A percentile compares a stretch with the other conserved stretches of the same genome.
Evolutionary conservation across 2,329 filamentous ascomycete species (phyloP).

Genomic region (Penicillium sp.): DNA sequence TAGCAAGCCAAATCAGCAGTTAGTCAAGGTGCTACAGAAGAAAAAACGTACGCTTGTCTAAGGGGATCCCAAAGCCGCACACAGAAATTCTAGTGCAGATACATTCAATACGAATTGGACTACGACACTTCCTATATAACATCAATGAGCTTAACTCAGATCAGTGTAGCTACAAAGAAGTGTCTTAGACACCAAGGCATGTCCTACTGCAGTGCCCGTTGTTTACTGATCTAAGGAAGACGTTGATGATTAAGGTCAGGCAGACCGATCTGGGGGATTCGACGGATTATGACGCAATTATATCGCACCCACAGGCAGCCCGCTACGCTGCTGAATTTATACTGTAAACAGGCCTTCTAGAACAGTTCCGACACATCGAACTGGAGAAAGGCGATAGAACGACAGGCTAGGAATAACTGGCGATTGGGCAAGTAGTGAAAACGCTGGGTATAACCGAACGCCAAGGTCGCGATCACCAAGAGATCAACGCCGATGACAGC

Average conservation of each 20-base stretch:
- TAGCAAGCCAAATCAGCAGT: no score
- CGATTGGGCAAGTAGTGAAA: no score
- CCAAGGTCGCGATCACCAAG: no score
- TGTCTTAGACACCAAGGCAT: conserved; percentile 7
- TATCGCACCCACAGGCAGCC: conserved; percentile 1
- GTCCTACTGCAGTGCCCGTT: background rate
- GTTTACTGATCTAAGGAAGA: background rate
- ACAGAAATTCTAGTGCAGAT: conserved; percentile 9
- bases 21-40: no score
- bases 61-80: no score
- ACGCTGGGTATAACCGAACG: no score
- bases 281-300: conserved; percentile 1
- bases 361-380: conserved; percentile 1
- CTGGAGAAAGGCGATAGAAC: background rate
- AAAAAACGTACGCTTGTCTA: no score
- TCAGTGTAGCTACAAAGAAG: background rate
- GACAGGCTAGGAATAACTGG: no score
- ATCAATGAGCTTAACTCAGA: conserved; percentile 8
- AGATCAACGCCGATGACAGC: no score
- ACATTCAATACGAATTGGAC: conserved; percentile 4
- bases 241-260: background rate
- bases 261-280: background rate
- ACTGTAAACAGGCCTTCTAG: background rate
- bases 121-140: conserved; percentile 10
- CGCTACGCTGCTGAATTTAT: conserved; percentile 4